Evolutionary conservation across 73 alveolate species (phyloP), one percentile per base, ranked within the genome.

Genomic region (Effrenium voratum): DNA sequence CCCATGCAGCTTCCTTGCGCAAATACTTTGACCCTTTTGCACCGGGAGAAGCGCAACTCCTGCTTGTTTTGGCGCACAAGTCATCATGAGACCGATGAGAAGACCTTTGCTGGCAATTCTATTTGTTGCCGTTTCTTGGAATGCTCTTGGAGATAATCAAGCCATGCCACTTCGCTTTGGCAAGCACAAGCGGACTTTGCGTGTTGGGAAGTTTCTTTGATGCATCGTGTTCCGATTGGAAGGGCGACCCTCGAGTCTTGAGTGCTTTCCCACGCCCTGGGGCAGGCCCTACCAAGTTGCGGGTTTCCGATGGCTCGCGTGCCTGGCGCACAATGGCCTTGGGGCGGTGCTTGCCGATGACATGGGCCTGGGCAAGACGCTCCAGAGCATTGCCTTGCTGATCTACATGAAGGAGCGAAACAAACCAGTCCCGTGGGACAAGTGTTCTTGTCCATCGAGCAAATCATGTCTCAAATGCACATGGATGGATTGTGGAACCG

Each of bases 311-410:
- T 87, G 95, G 95, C 15, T 87, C 73, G 95, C 95, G 16, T 59
- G 84, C 30, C 73, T 87, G 13, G 50, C 83, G 47, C 70, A 70
- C 49, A 87, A 63, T 40, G 95, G 95, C 50, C 70, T 87, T 47
- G 95, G 95, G 24, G 95, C 85, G 43, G 95, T 87, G 85, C 50
- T 87, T 84, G 95, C 95, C 10, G 95, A 87, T 44, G 95, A 87
- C 95, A 87, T 87, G 95, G 95, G 95, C 10, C 84, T 87, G 46
- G 95, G 95, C 36, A 87, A 87, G 63, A 87, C 95, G 2, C 72
- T 87, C 72, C 95, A 87, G 47, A 41, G 85, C 85, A 87, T 87
- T 85, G 70, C 83, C 50, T 59, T 87, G 40, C 44, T 87, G 52
- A 5, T 46, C 85, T 87, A 87, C 50, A 32, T 87, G 41, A 87